Evolutionary conservation across 306 rosid genomes (phyloP).

Genomic region (Crotalaria pallida): DNA sequence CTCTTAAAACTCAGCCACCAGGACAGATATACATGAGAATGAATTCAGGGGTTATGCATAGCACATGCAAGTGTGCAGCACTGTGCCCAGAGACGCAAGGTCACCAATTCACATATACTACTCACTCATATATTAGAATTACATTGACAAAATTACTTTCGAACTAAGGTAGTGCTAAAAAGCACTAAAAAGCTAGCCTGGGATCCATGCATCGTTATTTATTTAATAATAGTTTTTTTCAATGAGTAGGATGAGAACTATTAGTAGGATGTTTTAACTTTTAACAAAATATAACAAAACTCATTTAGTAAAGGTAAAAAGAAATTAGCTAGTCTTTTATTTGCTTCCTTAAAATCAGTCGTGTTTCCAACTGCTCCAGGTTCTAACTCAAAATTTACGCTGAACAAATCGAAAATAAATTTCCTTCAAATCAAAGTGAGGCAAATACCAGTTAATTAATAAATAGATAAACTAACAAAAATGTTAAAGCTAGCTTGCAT

Average conservation of each 20-base stretch:
- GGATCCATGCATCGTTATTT: no score
- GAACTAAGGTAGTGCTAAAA: slow-evolving; percentile 11
- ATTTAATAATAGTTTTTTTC: no score
- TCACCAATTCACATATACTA: not conserved
- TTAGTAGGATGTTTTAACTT: no score
- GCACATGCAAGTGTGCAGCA: slow-evolving; percentile 2
- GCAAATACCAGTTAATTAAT: no score
- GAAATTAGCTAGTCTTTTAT: slow-evolving; percentile 25
- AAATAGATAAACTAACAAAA: no score
- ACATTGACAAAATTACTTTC: slow-evolving; percentile 4
- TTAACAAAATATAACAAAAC: no score
- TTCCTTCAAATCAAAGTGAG: no score
- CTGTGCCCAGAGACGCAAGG: not conserved
- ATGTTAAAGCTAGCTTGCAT: no score
- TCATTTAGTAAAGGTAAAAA: no score
- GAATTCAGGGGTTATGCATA: not conserved
- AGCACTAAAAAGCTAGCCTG: no score
- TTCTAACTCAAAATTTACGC: slow-evolving; percentile 60
- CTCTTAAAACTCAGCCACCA: not conserved
- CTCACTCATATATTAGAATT: slow-evolving; percentile 13
- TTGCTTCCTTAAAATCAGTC: slow-evolving; percentile 57
- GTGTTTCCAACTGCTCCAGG: slow-evolving; percentile 61
- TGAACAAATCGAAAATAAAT: slow-evolving; percentile 2
- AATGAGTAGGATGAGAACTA: no score
- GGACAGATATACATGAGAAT: not conserved